Base-by-base conservation (phyloP, 768 basidiomycete genomes). In the Boletus barrowsii region DNA sequence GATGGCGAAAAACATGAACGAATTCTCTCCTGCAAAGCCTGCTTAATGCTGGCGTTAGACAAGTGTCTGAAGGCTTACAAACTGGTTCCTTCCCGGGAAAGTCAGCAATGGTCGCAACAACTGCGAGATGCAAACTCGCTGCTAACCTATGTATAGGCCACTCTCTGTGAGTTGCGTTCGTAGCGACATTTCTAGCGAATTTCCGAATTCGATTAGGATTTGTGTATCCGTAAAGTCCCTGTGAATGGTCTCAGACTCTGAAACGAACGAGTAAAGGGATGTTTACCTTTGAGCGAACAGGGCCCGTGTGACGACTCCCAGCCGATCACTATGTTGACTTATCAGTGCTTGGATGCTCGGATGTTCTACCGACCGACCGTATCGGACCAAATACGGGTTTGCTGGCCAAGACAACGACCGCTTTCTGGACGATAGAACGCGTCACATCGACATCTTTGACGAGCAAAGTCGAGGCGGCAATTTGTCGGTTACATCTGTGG, bases 351-450 rank as follows among this genome's bases (percentile, higher is more conserved):
- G 40, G 15, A 33, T 33, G 42, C 26, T 8, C 18, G 36, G 10
- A 52, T 18, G 2, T 2, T 35, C 30, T 40, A 20, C 14, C 10
- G 26, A 62, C 73, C 36, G 41, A 89, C 88, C 95, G 83, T 71
- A 98, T 92, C 10, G 93, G 93, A 13, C 97, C 97, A 64, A 96
- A 96, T 3, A 95, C 82, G 0, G 93, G 93, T 65, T 90, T 90
- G 13, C 87, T 83, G 4, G 93, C 94, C 35, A 99, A 77, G 3
- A 99, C 90, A 0, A 98, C 93, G 4, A 99, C 91, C 0, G 97
- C 95, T 68, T 98, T 99, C 71, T 99, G 97, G 0, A 99, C 97
- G 10, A 88, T 98, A 5, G 90, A 93, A 15, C 97, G 85, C 5
- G 97, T 98, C 17, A 98, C 91, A 58, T 97, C 95, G 3, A 82